Conservation (phyloP, 1,139 yeast species). For the Suhomyces panamericanus region DNA sequence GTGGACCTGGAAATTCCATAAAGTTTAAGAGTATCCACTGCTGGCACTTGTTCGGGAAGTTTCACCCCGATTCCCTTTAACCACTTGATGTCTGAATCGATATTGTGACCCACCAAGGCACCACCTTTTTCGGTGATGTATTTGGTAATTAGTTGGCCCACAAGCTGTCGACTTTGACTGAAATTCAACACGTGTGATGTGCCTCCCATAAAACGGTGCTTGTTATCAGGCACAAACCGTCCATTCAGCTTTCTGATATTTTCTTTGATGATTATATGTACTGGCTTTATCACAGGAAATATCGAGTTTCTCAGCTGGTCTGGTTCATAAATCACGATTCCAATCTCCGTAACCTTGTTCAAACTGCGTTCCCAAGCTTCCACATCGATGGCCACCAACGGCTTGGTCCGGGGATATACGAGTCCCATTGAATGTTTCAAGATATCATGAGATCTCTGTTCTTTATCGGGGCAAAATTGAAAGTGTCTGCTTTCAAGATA, state of each 20-base stretch:
- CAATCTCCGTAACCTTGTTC: slow-evolving; percentile 24
- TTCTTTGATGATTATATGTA: slow-evolving; percentile 24
- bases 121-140: slow-evolving; percentile 18
- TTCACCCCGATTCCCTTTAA: slow-evolving; percentile 19
- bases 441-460: not conserved
- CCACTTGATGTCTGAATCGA: slow-evolving; percentile 26
- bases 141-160: slow-evolving; percentile 16
- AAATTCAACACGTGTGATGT: slow-evolving; percentile 18
- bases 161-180: slow-evolving; percentile 14
- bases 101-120: slow-evolving; percentile 25
- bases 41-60: slow-evolving; percentile 13
- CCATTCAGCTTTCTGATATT: slow-evolving; percentile 18
- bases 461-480: slow-evolving; percentile 4
- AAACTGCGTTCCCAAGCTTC: slow-evolving; percentile 25
- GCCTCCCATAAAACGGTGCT: slow-evolving; percentile 22
- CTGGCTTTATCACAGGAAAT: slow-evolving; percentile 19
- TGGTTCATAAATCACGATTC: slow-evolving; percentile 26
- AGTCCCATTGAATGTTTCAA: slow-evolving; percentile 16
- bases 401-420: slow-evolving; percentile 22
- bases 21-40: slow-evolving; percentile 23
- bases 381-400: slow-evolving; percentile 26
- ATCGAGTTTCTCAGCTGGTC: slow-evolving; percentile 16
- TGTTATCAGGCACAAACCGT: slow-evolving; percentile 24
- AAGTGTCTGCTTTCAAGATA: slow-evolving; percentile 12
- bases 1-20: slow-evolving; percentile 17